phyloP scores from a whole-genome alignment of 352 stramenopile genomes.

The Blastocystis sp. region DNA sequence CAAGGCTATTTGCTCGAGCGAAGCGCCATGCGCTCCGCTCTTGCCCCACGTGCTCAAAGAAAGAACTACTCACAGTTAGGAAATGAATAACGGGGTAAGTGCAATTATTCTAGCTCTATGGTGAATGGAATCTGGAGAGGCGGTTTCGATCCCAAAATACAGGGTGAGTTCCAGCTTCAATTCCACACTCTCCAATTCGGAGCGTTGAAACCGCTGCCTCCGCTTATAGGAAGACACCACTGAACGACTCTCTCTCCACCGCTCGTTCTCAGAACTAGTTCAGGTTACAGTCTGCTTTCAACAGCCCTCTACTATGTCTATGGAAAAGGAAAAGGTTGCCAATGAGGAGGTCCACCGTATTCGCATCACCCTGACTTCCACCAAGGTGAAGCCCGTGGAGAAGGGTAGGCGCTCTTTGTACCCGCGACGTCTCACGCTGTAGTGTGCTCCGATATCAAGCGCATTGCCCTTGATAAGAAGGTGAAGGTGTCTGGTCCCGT shows the following conservation, averaged over 20 bases:
- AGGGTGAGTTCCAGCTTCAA: too few relatives aligned
- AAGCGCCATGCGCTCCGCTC: too few relatives aligned
- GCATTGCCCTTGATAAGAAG: constrained; percentile 89
- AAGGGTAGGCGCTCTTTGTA: constrained; percentile 74
- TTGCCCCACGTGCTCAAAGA: too few relatives aligned
- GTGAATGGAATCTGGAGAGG: not conserved
- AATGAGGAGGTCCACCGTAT: too few relatives aligned
- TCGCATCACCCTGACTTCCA: too few relatives aligned
- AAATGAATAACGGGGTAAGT: too few relatives aligned
- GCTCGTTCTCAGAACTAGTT: constrained; percentile 41
- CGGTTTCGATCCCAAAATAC: constrained; percentile 17
- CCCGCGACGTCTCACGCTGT: constrained; percentile 97
- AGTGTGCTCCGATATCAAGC: constrained; percentile 78
- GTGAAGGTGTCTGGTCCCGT: constrained; percentile 95
- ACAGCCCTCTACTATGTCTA: not conserved
- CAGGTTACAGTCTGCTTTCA: constrained; percentile 67
- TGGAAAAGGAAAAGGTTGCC: too few relatives aligned
- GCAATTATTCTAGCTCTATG: too few relatives aligned
- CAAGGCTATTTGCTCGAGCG: too few relatives aligned
- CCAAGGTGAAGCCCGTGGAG: too few relatives aligned
- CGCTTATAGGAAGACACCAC: not conserved
- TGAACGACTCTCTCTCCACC: not conserved
- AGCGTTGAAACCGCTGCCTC: not conserved
- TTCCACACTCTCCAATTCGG: not conserved
- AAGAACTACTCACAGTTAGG: too few relatives aligned